A percentile compares a stretch with the other conserved stretches of the same genome.
Evolutionary conservation across 2,329 filamentous ascomycete species (phyloP).

Genomic region (Akanthomyces uredinophilus): DNA sequence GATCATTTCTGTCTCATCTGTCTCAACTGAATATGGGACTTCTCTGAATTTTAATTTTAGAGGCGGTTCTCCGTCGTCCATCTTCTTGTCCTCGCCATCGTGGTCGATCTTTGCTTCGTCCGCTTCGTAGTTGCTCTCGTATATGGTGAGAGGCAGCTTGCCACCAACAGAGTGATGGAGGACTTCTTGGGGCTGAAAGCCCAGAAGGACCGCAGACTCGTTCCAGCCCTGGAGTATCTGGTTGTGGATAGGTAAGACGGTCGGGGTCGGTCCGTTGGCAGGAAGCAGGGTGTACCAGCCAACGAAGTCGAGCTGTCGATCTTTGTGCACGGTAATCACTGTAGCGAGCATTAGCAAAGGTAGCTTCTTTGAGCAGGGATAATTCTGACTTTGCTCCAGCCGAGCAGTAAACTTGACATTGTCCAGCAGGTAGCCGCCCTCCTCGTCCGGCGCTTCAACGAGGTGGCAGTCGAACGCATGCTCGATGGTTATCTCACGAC

Average conservation of each 20-base stretch:
- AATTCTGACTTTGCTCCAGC: slow-evolving; percentile 72
- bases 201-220: slow-evolving; percentile 80
- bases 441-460: slow-evolving; percentile 34
- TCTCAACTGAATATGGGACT: slow-evolving; percentile 82
- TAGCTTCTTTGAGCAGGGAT: background rate
- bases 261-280: slow-evolving; percentile 62
- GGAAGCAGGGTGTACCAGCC: slow-evolving; percentile 86
- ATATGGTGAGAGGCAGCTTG: slow-evolving; percentile 84
- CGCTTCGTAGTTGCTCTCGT: slow-evolving; percentile 77
- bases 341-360: slow-evolving; percentile 7
- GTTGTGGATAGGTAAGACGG: slow-evolving; percentile 68
- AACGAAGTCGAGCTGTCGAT: slow-evolving; percentile 75
- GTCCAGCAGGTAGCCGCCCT: slow-evolving; percentile 59
- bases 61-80: slow-evolving; percentile 58
- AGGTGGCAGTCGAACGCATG: slow-evolving; percentile 83
- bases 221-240: slow-evolving; percentile 72
- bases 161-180: slow-evolving; percentile 57
- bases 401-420: slow-evolving; percentile 69
- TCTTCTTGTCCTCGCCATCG: slow-evolving; percentile 62
- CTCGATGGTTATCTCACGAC: slow-evolving; percentile 84
- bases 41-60: slow-evolving; percentile 72
- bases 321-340: slow-evolving; percentile 89
- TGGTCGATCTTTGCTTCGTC: slow-evolving; percentile 47
- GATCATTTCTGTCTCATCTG: slow-evolving; percentile 96
- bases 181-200: slow-evolving; percentile 69